Percentiles rank a stretch among this genome's conserved stretches.
Evolutionary conservation across 768 basidiomycete genomes (phyloP).

Genomic region (Xerocomellus dryophilus): DNA sequence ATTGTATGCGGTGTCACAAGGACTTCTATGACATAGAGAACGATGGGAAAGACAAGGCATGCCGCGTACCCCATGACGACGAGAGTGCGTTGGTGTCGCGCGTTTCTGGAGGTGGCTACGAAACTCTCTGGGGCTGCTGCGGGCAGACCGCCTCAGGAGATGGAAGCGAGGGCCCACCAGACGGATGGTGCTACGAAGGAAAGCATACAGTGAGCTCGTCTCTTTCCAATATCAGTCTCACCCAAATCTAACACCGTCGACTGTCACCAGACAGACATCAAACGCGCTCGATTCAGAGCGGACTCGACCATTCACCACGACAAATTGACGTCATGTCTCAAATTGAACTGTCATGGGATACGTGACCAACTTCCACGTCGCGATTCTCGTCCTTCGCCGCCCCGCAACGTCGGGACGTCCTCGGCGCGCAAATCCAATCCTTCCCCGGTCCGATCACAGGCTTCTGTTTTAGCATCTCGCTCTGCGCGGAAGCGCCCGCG

Average conservation of each 20-base stretch:
- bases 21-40: conserved; percentile 72
- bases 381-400: background rate
- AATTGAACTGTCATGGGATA: conserved; percentile 51
- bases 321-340: conserved; percentile 60
- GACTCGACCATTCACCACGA: conserved; percentile 67
- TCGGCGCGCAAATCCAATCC: conserved; percentile 23
- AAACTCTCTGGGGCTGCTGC: conserved; percentile 73
- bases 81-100: conserved; percentile 75
- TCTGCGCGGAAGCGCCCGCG: conserved; percentile 26
- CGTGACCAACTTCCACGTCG: conserved; percentile 18
- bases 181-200: conserved; percentile 86
- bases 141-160: conserved; percentile 68
- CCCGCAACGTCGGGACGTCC: conserved; percentile 4
- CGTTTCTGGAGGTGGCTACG: conserved; percentile 41
- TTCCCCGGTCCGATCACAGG: conserved; percentile 25
- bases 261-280: conserved; percentile 55
- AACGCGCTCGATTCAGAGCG: conserved; percentile 74
- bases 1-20: conserved; percentile 75
- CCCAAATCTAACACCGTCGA: background rate
- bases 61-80: conserved; percentile 73
- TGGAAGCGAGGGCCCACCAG: conserved; percentile 79
- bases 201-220: conserved; percentile 54
- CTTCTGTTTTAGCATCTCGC: conserved; percentile 2
- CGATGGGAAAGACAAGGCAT: conserved; percentile 53
- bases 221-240: background rate